Base-by-base conservation (phyloP, 495 filamentous ascomycete species). In the Cercophora newfieldiana region DNA sequence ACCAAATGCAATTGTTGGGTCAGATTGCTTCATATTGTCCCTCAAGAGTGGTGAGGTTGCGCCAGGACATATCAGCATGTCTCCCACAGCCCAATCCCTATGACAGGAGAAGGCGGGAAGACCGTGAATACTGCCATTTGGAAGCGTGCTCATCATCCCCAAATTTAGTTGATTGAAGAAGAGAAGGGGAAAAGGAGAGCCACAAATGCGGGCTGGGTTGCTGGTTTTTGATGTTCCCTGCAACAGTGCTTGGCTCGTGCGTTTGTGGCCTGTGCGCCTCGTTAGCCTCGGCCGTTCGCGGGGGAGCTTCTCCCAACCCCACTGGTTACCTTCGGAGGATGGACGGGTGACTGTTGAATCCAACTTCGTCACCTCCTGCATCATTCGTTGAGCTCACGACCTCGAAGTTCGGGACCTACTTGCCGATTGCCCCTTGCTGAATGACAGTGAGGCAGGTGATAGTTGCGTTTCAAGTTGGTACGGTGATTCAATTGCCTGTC, bases 21-120 rank as follows among this genome's bases (percentile, higher is more conserved):
- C 84, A 86, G 83, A 84, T 78, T 47, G 73, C 75, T 80, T 84
- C 80, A 85, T 70, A 85, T 81, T 85, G 83, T 80, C 18, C 79
- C 72, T 66, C 31, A 76, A 75, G 81, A 68, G 83, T 87, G 84
- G 83, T 87, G 76, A 80, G 75, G 72, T 61, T 81, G 80, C 75
- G 80, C 81, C 80, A 70, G 80, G 75, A 82, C 84, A 88, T 85
- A 63, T 85, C 83, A 82, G 77, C 83, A 83, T 78, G 72, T 78
- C 79, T 75, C 74, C 72, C 64, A 63, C 33, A 21, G 37, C 12
- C 25, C 18, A 26, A 10, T 30, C 31, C 31, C 12, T 30, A 8
- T 53, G 18, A 24, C 19, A 37, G 64, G 61, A 63, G 64, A 71
- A 70, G 65, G 59, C 61, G 76, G 78, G 75, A 80, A 71, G 72